Base-by-base conservation (phyloP, 768 basidiomycete species). In the Russula griseocarnosa region DNA sequence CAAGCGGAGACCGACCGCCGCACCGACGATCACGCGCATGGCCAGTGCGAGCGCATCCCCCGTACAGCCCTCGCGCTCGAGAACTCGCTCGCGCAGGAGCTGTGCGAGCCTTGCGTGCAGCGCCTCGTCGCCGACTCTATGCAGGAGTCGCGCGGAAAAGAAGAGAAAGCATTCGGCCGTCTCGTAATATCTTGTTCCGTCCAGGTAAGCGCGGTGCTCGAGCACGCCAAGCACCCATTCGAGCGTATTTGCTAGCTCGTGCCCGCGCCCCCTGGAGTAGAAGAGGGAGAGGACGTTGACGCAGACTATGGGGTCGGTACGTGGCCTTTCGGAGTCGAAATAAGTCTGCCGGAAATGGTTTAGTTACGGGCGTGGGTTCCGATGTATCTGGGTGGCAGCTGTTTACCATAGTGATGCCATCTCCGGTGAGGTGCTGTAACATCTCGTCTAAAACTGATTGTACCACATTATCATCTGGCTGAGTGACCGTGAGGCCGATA, bases 41-140 rank as follows among this genome's bases (percentile, higher is more conserved):
- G 82, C 80, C 1, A 85, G 78, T 7, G 82, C 81, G n/a, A 84
- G 72, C 2, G 83, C 76, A 67, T 83, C 83, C 26, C 81, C 82
- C 7, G 75, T 71, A 1, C 73, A 75, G 9, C 83, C 83, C 24
- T 81, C 76, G 6, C 80, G 78, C 70, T 85, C 83, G 58, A 75
- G 74, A 11, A 82, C 67, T 9, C 83, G 78, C 63, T 77, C 79
- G 26, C 73, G 74, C 62, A 83, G 71, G 24, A 83, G 70, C 0
- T 78, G 74, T 34, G 72, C 74, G 63, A 83, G 66, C 16, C 73
- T 69, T 20, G 69, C 68, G 44, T 78, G 78, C 22, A 82, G 71
- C 0, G 70, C 56, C 67, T 79, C 75, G 42, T 63, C 67, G 40
- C 13, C 11, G 13, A 75, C 70, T 49, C 64, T 70, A 24, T 72